phyloP scores from a whole-genome alignment of 352 stramenopile genomes.

The Phytophthora litchii region DNA sequence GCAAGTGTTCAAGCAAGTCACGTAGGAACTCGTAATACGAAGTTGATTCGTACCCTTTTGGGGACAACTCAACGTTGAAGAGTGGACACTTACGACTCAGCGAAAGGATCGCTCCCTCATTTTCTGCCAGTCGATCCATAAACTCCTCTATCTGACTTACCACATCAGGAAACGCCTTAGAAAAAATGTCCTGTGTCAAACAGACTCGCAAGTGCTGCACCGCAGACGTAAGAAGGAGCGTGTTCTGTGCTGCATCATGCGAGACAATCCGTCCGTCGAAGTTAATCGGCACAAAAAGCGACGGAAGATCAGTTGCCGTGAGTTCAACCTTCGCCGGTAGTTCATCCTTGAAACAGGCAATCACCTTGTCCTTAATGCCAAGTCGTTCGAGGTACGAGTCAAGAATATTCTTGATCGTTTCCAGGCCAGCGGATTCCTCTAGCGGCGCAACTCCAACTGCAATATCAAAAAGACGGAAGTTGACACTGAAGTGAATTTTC shows the following conservation, averaged over 20 bases:
- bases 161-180: slow-evolving; percentile 55
- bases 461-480: slow-evolving; percentile 71
- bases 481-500: slow-evolving; percentile 80
- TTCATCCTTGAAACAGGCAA: slow-evolving; percentile 64
- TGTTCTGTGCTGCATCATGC: slow-evolving; percentile 49
- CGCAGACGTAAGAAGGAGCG: slow-evolving; percentile 59
- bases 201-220: slow-evolving; percentile 60
- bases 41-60: slow-evolving; percentile 26
- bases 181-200: slow-evolving; percentile 59
- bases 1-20: slow-evolving; percentile 50
- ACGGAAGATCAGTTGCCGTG: slow-evolving; percentile 52
- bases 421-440: slow-evolving; percentile 42
- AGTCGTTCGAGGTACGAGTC: slow-evolving; percentile 67
- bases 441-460: slow-evolving; percentile 60
- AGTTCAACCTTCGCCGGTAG: slow-evolving; percentile 49
- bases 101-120: slow-evolving; percentile 36
- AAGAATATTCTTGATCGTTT: slow-evolving; percentile 53
- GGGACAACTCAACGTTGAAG: slow-evolving; percentile 40
- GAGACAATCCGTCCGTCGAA: slow-evolving; percentile 59
- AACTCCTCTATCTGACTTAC: slow-evolving; percentile 63
- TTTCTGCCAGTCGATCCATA: slow-evolving; percentile 44
- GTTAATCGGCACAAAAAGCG: slow-evolving; percentile 53
- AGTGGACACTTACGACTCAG: slow-evolving; percentile 61
- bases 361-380: slow-evolving; percentile 78
- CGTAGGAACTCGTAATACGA: slow-evolving; percentile 77